These are phyloP conservation scores for Sphaceloma murrayae DNA, from an alignment of 2,329 filamentous ascomycete species.

Conservation along the genomic window DNA sequence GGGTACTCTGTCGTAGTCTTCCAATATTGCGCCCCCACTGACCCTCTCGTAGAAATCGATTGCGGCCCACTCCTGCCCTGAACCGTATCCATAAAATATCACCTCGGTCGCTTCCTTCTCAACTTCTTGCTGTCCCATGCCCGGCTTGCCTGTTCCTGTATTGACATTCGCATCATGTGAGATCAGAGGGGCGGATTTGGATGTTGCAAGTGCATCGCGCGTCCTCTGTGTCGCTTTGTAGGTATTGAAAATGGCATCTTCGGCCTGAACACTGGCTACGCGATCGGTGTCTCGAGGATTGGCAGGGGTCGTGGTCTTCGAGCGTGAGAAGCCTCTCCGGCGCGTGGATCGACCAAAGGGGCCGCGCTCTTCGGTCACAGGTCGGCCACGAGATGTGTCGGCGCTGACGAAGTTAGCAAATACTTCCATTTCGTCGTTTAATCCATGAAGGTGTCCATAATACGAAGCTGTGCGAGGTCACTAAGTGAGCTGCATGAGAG, in stretches of 20 bases:
- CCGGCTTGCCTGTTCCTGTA: slow-evolving; percentile 27
- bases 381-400: slow-evolving; percentile 26
- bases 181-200: slow-evolving; percentile 19
- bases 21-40: slow-evolving; percentile 69
- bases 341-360: slow-evolving; percentile 48
- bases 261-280: slow-evolving; percentile 36
- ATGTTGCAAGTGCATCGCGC: slow-evolving; percentile 18
- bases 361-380: slow-evolving; percentile 44
- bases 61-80: slow-evolving; percentile 64
- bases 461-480: too few species aligned
- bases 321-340: slow-evolving; percentile 36
- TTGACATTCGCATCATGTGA: slow-evolving; percentile 22
- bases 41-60: slow-evolving; percentile 82
- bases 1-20: slow-evolving; percentile 86
- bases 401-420: slow-evolving; percentile 15
- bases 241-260: slow-evolving; percentile 40
- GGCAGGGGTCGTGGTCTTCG: slow-evolving; percentile 48
- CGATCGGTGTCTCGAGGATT: slow-evolving; percentile 46
- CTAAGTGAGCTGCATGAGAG: too few species aligned
- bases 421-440: too few species aligned
- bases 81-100: slow-evolving; percentile 73
- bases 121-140: slow-evolving; percentile 28
- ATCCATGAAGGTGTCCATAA: neutral
- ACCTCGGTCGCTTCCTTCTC: slow-evolving; percentile 61
- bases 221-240: slow-evolving; percentile 22